Base-by-base conservation (phyloP, 2,329 filamentous ascomycete genomes). In the Exophiala viscosa region DNA sequence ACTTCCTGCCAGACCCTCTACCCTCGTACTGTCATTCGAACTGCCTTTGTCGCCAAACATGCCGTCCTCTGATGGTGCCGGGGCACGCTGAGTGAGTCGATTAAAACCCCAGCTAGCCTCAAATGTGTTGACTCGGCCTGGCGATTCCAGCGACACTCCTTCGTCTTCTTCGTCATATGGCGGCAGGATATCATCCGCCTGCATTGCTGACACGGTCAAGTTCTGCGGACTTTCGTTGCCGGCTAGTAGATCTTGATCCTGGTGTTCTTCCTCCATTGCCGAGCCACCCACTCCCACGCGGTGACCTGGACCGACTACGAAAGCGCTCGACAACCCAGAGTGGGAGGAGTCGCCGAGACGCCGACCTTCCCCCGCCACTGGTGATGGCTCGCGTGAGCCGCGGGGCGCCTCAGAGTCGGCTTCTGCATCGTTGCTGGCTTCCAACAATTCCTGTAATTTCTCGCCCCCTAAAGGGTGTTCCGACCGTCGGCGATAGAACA, bases 401-500 rank as follows among this genome's bases (percentile, higher is more conserved):
- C 60, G 52, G 18, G 65, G 67, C 10, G 74, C 73, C 35, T 76
- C 72, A 52, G 70, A 67, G 45, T 81, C 80, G 46, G 70, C 75
- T 53, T 73, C 74, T 45, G 71, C 67, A 47, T 77, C 72, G 54
- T 79, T 78, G 58, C 79, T 77, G 64, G 81, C 87, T 47, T 84
- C 80, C 48, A 88, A 76, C 45, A 96, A 83, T 60, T 85, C 76
- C 61, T 85, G 80, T 55, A 96, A 85, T 46, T 80, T 80, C 40
- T 85, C 79, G 20, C 91, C 91, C 52, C 93, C 93, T 60, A 99
- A 82, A 58, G 90, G 87, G 57, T 71, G 72, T 6, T 81, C 77
- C 4, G 90, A 89, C 59, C 90, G 86, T 52, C 93, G 87, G 36
- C 93, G 88, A 73, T 99, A 99, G 76, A 99, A 99, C 32, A 99